Conservation (phyloP, 2,329 filamentous ascomycete species). For the Acrodontium crateriforme region DNA sequence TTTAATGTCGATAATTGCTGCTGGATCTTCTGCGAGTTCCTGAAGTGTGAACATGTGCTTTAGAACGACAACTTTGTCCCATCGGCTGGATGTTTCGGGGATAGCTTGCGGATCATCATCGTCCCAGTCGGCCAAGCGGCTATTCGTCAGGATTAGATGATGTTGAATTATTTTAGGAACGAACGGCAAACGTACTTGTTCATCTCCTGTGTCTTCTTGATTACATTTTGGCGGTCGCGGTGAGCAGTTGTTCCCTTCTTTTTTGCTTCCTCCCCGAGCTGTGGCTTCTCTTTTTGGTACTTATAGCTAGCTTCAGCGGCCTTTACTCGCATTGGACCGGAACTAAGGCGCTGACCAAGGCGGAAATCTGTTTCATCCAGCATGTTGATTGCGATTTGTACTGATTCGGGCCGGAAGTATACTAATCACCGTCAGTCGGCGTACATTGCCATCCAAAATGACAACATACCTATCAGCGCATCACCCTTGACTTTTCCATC, state of each 20-base stretch:
- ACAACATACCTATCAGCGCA: conserved; percentile 47
- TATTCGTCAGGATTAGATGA: conserved; percentile 25
- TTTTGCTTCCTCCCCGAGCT: conserved; percentile 19
- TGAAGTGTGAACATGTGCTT: conserved; percentile 85
- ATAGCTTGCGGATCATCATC: conserved; percentile 57
- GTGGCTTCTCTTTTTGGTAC: conserved; percentile 53
- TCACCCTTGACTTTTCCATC: conserved; percentile 84
- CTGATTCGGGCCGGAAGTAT: conserved; percentile 91
- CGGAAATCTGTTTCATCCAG: conserved; percentile 75
- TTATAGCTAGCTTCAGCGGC: conserved; percentile 86
- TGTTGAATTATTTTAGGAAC: neutral
- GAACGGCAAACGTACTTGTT: conserved; percentile 39
- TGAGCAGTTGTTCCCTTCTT: conserved; percentile 27
- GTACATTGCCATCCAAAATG: neutral
- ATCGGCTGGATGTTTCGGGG: conserved; percentile 43
- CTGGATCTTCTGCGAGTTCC: conserved; percentile 74
- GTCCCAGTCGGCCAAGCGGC: conserved; percentile 78
- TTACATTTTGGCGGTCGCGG: conserved; percentile 64
- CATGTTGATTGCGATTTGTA: conserved; percentile 68
- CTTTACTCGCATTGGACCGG: conserved; percentile 64
- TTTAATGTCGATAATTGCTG: conserved; percentile 77
- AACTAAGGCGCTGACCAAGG: conserved; percentile 37
- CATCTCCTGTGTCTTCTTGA: conserved; percentile 79
- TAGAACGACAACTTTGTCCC: conserved; percentile 73
- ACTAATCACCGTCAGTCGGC: conserved; percentile 30